phyloP scores from a whole-genome alignment of 2,329 filamentous ascomycete genomes.

The Diplocarpon mali region DNA sequence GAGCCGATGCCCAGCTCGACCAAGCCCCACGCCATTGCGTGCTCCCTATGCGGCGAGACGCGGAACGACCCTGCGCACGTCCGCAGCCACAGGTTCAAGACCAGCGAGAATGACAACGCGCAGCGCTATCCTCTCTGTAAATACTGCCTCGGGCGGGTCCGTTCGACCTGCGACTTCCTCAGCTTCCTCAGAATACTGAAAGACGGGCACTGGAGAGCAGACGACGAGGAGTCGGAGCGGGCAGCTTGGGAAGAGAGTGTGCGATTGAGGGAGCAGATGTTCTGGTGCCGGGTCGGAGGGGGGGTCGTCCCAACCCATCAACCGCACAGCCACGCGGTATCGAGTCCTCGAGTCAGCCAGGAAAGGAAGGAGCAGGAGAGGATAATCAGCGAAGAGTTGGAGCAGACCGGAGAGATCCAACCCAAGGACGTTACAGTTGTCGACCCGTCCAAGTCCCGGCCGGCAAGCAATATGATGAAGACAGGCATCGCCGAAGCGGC shows the following conservation, averaged over 20 bases:
- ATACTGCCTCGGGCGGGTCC: conserved; percentile 74
- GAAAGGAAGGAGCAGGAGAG: conserved; percentile 23
- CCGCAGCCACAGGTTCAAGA: conserved; percentile 79
- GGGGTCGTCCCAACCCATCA: conserved; percentile 60
- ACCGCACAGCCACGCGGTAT: conserved; percentile 12
- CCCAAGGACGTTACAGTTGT: conserved; percentile 24
- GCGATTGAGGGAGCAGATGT: conserved; percentile 84
- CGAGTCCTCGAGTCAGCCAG: conserved; percentile 22
- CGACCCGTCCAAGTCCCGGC: conserved; percentile 4
- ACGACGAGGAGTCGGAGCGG: conserved; percentile 73
- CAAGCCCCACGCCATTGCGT: conserved; percentile 37
- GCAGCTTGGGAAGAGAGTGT: conserved; percentile 93
- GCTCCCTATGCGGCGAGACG: conserved; percentile 79
- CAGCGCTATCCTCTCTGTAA: conserved; percentile 83
- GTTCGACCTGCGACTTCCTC: conserved; percentile 85
- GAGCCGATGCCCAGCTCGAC: conserved; percentile 64
- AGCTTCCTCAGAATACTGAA: conserved; percentile 85
- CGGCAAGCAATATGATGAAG: conserved; percentile 6
- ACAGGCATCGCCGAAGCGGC: neutral
- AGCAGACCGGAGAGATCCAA: conserved; percentile 23
- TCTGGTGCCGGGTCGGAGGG: conserved; percentile 87
- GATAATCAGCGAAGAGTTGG: conserved; percentile 23
- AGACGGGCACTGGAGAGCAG: conserved; percentile 81
- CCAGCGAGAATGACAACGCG: conserved; percentile 74
- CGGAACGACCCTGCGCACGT: conserved; percentile 60